Conservation (phyloP, 495 filamentous ascomycete genomes). For the Aspergillus coremiiformis region DNA sequence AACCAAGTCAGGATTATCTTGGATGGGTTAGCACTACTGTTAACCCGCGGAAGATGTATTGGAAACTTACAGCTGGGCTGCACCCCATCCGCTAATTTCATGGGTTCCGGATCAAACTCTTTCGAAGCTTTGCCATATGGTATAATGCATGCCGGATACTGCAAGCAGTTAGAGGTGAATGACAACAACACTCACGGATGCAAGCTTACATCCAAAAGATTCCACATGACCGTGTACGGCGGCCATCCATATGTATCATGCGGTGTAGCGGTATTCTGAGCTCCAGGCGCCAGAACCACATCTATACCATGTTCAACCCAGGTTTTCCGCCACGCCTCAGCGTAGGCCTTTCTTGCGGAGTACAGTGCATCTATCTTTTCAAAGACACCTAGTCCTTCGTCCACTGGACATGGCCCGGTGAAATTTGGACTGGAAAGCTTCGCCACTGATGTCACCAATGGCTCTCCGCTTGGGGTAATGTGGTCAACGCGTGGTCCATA, state of each 20-base stretch:
- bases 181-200: background rate
- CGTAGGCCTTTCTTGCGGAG: slow-evolving; percentile 1
- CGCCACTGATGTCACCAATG: slow-evolving; percentile 10
- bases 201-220: slow-evolving; percentile 44
- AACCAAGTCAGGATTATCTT: slow-evolving; percentile 29
- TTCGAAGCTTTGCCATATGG: slow-evolving; percentile 26
- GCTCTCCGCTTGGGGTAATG: slow-evolving; percentile 25
- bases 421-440: slow-evolving; percentile 21
- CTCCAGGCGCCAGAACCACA: slow-evolving; percentile 38
- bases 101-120: slow-evolving; percentile 28
- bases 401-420: slow-evolving; percentile 13
- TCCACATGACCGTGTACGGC: slow-evolving; percentile 45
- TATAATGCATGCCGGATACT: slow-evolving; percentile 35
- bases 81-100: slow-evolving; percentile 15
- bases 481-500: slow-evolving; percentile 21
- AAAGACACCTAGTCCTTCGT: slow-evolving; percentile 3
- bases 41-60: background rate
- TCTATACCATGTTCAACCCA: slow-evolving; percentile 32
- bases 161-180: background rate
- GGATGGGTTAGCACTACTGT: background rate
- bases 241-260: slow-evolving; percentile 46
- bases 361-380: slow-evolving; percentile 16
- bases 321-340: slow-evolving; percentile 13
- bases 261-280: slow-evolving; percentile 42
- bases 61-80: slow-evolving; percentile 29